These are phyloP conservation scores for Thalassiosira livingstoniorum DNA, from an alignment of 352 stramenopile genomes.

Conservation along the genomic window DNA sequence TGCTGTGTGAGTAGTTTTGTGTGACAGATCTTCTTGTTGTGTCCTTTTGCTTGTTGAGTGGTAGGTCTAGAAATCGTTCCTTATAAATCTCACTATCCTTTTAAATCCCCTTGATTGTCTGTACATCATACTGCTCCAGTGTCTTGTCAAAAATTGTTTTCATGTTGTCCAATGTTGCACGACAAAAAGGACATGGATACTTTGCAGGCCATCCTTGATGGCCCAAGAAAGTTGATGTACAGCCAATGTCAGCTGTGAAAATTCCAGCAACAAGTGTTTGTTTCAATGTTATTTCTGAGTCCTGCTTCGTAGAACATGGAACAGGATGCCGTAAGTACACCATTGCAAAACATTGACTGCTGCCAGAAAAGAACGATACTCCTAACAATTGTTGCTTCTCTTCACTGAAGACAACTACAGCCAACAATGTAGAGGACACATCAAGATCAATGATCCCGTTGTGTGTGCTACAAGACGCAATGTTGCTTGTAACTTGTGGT, in stretches of 20 bases:
- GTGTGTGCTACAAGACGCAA: too few relatives aligned
- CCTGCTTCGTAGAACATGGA: too few relatives aligned
- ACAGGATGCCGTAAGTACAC: too few relatives aligned
- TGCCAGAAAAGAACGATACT: too few relatives aligned
- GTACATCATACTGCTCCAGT: background rate
- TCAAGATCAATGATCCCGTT: too few relatives aligned
- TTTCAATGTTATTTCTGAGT: background rate
- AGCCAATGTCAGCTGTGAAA: background rate
- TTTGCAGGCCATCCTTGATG: background rate
- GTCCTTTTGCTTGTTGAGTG: background rate
- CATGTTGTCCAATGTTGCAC: background rate
- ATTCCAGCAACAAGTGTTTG: background rate
- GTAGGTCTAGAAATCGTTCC: background rate
- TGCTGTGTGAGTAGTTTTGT: background rate
- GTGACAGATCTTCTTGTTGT: background rate
- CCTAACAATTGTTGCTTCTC: too few relatives aligned
- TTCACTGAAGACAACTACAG: too few relatives aligned
- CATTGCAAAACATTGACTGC: too few relatives aligned
- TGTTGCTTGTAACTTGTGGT: too few relatives aligned
- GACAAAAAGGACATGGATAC: background rate
- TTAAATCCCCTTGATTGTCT: background rate
- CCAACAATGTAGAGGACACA: too few relatives aligned
- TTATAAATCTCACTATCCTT: background rate
- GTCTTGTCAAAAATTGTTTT: background rate
- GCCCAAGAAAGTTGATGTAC: background rate